Conservation (phyloP, 352 stramenopile species). For the Globisporangium nagaii region DNA sequence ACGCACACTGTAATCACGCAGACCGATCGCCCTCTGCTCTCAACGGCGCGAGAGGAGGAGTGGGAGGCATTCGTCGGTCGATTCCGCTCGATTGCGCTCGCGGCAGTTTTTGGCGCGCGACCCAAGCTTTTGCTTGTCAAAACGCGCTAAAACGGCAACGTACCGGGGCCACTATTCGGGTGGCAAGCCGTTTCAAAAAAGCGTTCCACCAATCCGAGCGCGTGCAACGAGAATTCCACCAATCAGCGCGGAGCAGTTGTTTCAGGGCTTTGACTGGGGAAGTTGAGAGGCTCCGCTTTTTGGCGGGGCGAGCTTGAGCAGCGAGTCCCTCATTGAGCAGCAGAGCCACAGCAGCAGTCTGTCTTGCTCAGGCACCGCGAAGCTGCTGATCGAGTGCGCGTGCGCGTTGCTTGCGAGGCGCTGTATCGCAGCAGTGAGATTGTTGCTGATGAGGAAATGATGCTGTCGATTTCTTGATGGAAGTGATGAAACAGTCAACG, state of each 20-base stretch:
- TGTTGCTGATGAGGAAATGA: no score
- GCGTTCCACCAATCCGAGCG: conserved; percentile 30
- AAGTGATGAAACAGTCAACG: no score
- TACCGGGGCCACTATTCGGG: conserved; percentile 2
- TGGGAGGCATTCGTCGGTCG: conserved; percentile 12
- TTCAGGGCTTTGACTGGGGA: neutral
- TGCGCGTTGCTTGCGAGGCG: no score
- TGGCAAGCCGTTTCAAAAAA: conserved; percentile 1
- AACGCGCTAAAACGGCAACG: neutral
- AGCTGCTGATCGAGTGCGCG: no score
- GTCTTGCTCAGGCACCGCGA: no score
- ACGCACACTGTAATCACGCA: neutral
- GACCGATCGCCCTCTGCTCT: conserved; percentile 5
- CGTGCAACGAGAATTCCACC: conserved; percentile 12
- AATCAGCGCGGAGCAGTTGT: conserved; percentile 6
- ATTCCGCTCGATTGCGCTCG: no score
- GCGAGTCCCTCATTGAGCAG: no score
- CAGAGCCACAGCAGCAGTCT: no score
- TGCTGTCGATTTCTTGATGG: no score
- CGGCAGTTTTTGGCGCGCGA: conserved; percentile 11
- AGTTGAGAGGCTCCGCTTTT: no score
- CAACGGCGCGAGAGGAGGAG: conserved; percentile 24
- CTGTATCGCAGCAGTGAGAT: no score
- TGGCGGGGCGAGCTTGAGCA: no score
- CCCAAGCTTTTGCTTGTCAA: conserved; percentile 2